These are phyloP conservation scores for Arabidopsis arenosa DNA, from an alignment of 345 rosid species.

Conservation along the genomic window DNA sequence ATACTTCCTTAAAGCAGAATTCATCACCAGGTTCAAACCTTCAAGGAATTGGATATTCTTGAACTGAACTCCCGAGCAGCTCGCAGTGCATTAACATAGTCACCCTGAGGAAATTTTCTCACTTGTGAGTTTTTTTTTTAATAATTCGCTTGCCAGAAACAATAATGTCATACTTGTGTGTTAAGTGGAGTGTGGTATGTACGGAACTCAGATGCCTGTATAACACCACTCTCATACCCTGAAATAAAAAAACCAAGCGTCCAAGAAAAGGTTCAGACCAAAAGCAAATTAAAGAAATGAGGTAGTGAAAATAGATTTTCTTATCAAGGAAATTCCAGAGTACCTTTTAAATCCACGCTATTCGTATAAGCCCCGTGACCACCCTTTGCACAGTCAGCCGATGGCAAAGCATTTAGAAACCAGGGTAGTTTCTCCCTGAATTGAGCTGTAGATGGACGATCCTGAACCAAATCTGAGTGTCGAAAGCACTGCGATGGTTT, in stretches of 20 bases:
- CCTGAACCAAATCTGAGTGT: slow-evolving; percentile 72
- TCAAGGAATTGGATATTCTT: slow-evolving; percentile 68
- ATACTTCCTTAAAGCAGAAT: slow-evolving; percentile 5
- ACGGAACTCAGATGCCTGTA: slow-evolving; percentile 90
- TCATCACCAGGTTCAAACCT: slow-evolving; percentile 54
- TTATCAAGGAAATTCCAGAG: slow-evolving; percentile 21
- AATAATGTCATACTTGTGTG: slow-evolving; percentile 61
- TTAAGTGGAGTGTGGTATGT: slow-evolving; percentile 94
- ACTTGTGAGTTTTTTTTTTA: slow-evolving; percentile 10
- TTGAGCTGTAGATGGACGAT: slow-evolving; percentile 78
- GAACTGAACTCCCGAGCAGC: slow-evolving; percentile 92
- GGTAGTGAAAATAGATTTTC: slow-evolving; percentile 20
- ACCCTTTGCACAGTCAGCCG: slow-evolving; percentile 99
- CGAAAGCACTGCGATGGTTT: slow-evolving; percentile 77
- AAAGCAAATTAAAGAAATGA: slow-evolving; percentile 38
- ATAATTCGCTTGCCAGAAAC: slow-evolving; percentile 26
- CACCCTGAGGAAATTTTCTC: slow-evolving; percentile 58
- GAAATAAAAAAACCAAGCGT: slow-evolving; percentile 41
- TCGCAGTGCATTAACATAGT: slow-evolving; percentile 78
- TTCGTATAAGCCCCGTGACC: slow-evolving; percentile 95
- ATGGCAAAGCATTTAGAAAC: slow-evolving; percentile 91
- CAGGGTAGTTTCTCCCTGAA: slow-evolving; percentile 89
- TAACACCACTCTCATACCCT: slow-evolving; percentile 84
- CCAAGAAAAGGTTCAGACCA: slow-evolving; percentile 50
- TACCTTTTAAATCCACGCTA: slow-evolving; percentile 83